Base-by-base conservation (phyloP, 805 yeast genomes). In the Wickerhamiella sergipiensis region DNA sequence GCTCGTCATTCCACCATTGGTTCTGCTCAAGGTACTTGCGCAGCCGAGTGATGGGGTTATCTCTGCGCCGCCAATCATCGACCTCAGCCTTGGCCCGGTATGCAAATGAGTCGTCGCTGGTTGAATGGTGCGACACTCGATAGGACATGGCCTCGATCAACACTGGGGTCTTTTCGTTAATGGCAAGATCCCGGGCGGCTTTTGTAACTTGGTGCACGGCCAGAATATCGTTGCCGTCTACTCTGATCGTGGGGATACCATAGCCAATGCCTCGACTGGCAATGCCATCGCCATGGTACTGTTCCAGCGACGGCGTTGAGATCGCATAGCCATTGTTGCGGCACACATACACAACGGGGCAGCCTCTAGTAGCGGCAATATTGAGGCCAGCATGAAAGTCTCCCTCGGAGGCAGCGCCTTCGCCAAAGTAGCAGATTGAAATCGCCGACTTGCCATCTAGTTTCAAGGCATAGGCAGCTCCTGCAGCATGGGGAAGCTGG, bases 251-350 rank as follows among this genome's bases (percentile, higher is more conserved):
- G 24, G 63, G 65, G 24, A 64, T 64, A 9, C 68, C 68, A 48
- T 64, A 64, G 13, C 68, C 68, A 10, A 57, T 48, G 6, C 66
- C 68, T 19, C 68, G 56, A 46, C 60, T 53, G 13, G 64, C 67
- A 50, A 64, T 64, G 9, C 68, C 68, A 49, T 64, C 68, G 10
- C 68, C 68, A 46, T 58, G 59, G 55, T 64, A 64, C 54, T 64
- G 68, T 49, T 64, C 67, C 0, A 55, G 24, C 13, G 66, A 50
- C 1, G 67, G 66, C 0, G 68, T 64, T 44, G 65, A 60, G 46
- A 64, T 64, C 18, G 68, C 68, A 46, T 60, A 64, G n/a, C 68
- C 68, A 47, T 64, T 64, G 57, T 64, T 64, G 51, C 68, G 52
- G 54, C 67, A 63, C 43, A 64, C 57, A 55, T 54, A 64, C 12